Evolutionary conservation across 1,284 basidiomycete genomes (phyloP).

Genomic region (Pseudomicrostroma phylloplanum): DNA sequence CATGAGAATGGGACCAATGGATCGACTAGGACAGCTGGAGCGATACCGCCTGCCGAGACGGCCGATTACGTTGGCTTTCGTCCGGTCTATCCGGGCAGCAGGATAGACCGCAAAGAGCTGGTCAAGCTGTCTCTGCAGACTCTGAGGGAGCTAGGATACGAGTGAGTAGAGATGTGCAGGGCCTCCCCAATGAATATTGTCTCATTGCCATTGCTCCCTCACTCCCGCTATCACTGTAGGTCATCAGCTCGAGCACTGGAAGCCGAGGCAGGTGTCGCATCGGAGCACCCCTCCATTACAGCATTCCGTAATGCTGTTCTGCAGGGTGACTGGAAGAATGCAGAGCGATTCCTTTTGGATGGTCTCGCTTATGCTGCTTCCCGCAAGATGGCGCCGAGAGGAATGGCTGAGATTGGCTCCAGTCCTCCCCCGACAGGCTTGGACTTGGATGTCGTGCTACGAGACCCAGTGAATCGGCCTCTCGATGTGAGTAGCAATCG

Average conservation of each 20-base stretch:
- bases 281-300: slow-evolving; percentile 72
- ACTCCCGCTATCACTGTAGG: slow-evolving; percentile 54
- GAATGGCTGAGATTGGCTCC: background rate
- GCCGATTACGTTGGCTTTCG: slow-evolving; percentile 22
- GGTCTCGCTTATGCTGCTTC: slow-evolving; percentile 34
- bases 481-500: slow-evolving; percentile 19
- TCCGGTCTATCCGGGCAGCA: slow-evolving; percentile 52
- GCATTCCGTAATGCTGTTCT: slow-evolving; percentile 77
- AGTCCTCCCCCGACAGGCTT: background rate
- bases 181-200: background rate
- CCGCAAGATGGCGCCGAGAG: slow-evolving; percentile 19
- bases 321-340: slow-evolving; percentile 75
- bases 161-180: slow-evolving; percentile 58
- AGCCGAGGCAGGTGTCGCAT: slow-evolving; percentile 81
- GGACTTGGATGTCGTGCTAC: slow-evolving; percentile 29
- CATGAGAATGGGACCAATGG: background rate
- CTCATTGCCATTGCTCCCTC: slow-evolving; percentile 13
- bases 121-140: slow-evolving; percentile 84
- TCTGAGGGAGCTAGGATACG: slow-evolving; percentile 83
- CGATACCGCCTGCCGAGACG: background rate
- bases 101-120: slow-evolving; percentile 79
- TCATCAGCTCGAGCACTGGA: slow-evolving; percentile 81
- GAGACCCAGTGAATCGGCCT: slow-evolving; percentile 24
- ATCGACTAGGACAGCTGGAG: background rate
- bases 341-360: slow-evolving; percentile 64